These are phyloP conservation scores for Ophidiomyces ophidiicola DNA, from an alignment of 2,329 filamentous ascomycete species.

Conservation along the genomic window DNA sequence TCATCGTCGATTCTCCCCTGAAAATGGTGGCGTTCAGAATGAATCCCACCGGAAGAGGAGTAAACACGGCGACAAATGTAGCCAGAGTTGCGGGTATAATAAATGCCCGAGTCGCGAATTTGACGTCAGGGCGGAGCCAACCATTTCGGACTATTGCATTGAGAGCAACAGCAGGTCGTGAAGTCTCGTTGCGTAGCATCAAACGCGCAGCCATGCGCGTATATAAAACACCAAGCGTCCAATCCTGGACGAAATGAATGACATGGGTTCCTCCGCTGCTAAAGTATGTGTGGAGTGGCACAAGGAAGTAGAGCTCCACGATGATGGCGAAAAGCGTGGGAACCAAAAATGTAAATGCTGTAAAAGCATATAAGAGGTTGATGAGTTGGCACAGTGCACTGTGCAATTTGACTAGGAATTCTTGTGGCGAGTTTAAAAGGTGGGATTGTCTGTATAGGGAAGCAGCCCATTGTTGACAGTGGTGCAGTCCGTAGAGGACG, in stretches of 20 bases:
- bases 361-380: conserved; percentile 62
- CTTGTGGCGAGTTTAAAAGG: conserved; percentile 24
- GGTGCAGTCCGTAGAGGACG: conserved; percentile 44
- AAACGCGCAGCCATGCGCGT: conserved; percentile 65
- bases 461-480: conserved; percentile 7
- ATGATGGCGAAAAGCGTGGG: conserved; percentile 68
- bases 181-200: conserved; percentile 54
- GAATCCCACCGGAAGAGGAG: conserved; percentile 52
- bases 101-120: conserved; percentile 71
- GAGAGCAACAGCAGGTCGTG: conserved; percentile 61
- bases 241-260: conserved; percentile 80
- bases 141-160: conserved; percentile 61
- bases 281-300: conserved; percentile 75
- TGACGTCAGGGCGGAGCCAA: conserved; percentile 65
- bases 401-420: conserved; percentile 17
- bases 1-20: conserved; percentile 20
- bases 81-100: conserved; percentile 60
- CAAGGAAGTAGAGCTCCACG: conserved; percentile 75
- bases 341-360: conserved; percentile 62
- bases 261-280: conserved; percentile 25
- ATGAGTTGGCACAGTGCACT: conserved; percentile 25
- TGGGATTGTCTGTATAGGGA: conserved; percentile 13
- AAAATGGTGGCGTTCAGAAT: conserved; percentile 36
- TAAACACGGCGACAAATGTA: conserved; percentile 49
- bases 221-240: conserved; percentile 86